Base-by-base conservation (phyloP, 2,329 filamentous ascomycete genomes). In the Cladophialophora yegresii region DNA sequence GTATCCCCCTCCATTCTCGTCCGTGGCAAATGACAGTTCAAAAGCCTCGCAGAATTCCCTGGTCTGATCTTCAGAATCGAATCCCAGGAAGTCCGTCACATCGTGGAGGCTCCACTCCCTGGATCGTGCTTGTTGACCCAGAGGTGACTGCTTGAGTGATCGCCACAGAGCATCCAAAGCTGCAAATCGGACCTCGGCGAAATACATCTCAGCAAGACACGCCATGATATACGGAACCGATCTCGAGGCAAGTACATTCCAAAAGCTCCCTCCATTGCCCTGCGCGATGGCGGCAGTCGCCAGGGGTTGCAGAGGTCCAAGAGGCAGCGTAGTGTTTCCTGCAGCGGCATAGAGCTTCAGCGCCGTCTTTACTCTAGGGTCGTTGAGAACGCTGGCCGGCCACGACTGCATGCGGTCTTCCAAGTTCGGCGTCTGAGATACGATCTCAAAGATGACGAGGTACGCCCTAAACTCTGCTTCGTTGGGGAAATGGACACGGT, bases 401-500 rank as follows among this genome's bases (percentile, higher is more conserved):
- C 84, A 85, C 58, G 75, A 80, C 72, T 87, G 84, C 2, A 86
- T 80, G 57, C 83, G 81, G 63, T 85, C 81, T 74, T 87, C 85
- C 40, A 87, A 72, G 64, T 85, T 82, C 22, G 83, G 82, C 36
- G 78, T 75, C 63, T 80, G 78, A 26, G 57, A 22, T 59, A 82
- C 80, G 56, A 84, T 82, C 62, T 82, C 83, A 69, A 82, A 84
- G 58, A 83, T 79, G 67, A 89, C 82, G 68, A 83, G 84, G 71
- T 88, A 88, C 8, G 86, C 84, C 59, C 83, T 79, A 66, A 89
- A 87, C 71, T 89, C 86, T n/a, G 83, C 79, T 72, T 88, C 85
- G 62, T 88, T 85, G 0, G 79, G 77, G 50, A 86, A 83, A 0
- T 75, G 61, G 28, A 82, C 79, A 26, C 78, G 79, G 61, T 77